Conservation (phyloP, 1,284 basidiomycete species). For the Apiotrichum veenhuisii region DNA sequence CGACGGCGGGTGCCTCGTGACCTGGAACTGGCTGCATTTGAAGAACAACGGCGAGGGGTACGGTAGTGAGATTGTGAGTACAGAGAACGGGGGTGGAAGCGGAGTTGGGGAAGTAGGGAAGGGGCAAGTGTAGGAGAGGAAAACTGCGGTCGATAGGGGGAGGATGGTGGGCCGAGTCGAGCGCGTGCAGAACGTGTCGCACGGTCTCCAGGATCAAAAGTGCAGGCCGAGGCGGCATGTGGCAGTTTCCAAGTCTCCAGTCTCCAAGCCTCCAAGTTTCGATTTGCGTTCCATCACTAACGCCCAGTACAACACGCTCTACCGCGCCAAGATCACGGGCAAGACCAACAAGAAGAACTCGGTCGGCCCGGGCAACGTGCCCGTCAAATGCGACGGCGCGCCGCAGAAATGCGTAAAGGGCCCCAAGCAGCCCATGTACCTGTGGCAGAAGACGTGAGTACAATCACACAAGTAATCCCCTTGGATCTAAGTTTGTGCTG, state of each 20-base stretch:
- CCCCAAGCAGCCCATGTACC: conserved; percentile 22
- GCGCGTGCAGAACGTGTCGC: too few species aligned
- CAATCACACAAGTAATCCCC: too few species aligned
- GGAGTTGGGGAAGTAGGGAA: too few species aligned
- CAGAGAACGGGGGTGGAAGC: too few species aligned
- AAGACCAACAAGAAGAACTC: conserved; percentile 21
- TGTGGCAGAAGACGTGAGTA: conserved; percentile 15
- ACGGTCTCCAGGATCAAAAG: too few species aligned
- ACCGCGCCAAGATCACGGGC: conserved; percentile 65
- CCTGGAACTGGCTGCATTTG: conserved; percentile 50
- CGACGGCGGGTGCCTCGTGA: conserved; percentile 62
- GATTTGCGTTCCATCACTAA: background rate
- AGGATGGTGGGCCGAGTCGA: too few species aligned
- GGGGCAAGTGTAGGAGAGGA: too few species aligned
- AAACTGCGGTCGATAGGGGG: too few species aligned
- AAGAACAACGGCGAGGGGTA: conserved; percentile 12
- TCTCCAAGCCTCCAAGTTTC: background rate
- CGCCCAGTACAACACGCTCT: conserved; percentile 63
- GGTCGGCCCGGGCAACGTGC: conserved; percentile 49
- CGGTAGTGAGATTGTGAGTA: conserved; percentile 16
- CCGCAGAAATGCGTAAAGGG: conserved; percentile 37
- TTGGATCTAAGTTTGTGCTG: background rate
- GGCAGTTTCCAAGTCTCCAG: background rate
- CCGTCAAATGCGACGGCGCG: conserved; percentile 36
- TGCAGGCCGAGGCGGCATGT: background rate